Evolutionary conservation across 202 grass and related monocot species (phyloP).

Genomic region (Cymbopogon flexuosus): DNA sequence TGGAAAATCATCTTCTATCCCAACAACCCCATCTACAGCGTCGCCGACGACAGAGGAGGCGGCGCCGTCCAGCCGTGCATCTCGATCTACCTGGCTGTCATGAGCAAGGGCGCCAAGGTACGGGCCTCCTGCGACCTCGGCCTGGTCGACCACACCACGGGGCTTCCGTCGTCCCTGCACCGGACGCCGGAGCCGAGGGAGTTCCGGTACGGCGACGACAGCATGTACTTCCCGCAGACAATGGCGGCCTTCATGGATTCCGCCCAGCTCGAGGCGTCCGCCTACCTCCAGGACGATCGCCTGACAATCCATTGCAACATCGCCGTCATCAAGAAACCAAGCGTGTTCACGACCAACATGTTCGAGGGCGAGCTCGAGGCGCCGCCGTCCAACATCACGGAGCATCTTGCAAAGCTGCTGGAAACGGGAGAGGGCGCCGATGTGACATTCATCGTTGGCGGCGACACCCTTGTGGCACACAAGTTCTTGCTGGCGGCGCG

Average conservation of each 20-base stretch:
- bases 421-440: neutral
- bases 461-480: neutral
- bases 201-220: too few relatives aligned
- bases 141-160: neutral
- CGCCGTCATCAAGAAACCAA: too few relatives aligned
- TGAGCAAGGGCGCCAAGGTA: neutral
- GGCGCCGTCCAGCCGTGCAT: neutral
- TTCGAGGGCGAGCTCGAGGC: neutral
- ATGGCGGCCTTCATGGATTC: too few relatives aligned
- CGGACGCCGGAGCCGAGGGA: neutral
- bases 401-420: neutral
- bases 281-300: neutral
- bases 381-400: neutral
- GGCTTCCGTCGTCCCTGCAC: neutral
- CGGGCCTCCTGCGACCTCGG: neutral
- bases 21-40: neutral
- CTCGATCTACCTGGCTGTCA: neutral
- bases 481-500: neutral
- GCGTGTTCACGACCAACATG: too few relatives aligned
- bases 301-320: neutral
- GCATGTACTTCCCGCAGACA: too few relatives aligned
- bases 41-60: too few relatives aligned
- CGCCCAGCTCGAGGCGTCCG: neutral
- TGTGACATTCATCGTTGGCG: neutral
- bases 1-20: neutral